These are phyloP conservation scores for Phoma sp. DNA, from an alignment of 2,329 filamentous ascomycete genomes.

Conservation along the genomic window DNA sequence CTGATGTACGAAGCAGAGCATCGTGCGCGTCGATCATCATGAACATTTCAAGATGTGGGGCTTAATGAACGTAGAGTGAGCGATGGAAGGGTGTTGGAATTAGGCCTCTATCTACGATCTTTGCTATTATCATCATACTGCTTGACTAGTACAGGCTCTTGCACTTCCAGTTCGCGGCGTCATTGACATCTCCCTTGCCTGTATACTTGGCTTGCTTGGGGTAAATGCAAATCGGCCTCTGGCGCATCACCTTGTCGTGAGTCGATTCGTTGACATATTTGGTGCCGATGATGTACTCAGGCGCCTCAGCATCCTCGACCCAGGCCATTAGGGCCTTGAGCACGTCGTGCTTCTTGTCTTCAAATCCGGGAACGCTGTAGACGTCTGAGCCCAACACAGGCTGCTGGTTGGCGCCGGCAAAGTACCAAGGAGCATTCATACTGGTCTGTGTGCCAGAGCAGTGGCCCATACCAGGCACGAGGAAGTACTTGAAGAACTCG, in stretches of 20 bases:
- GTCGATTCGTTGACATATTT: constrained; percentile 37
- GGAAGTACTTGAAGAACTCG: constrained; percentile 52
- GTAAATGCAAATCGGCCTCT: constrained; percentile 45
- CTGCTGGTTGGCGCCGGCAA: constrained; percentile 44
- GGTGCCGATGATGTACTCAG: constrained; percentile 45
- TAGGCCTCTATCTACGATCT: no score
- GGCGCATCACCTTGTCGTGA: constrained; percentile 30
- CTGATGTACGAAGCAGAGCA: no score
- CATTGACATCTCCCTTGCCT: constrained; percentile 35
- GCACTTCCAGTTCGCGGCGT: constrained; percentile 38
- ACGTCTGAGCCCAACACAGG: constrained; percentile 15
- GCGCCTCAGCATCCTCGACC: constrained; percentile 50
- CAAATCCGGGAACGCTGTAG: constrained; percentile 36
- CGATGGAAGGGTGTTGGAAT: no score
- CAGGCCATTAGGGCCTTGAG: constrained; percentile 54
- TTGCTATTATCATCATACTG: no score
- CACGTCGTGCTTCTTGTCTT: constrained; percentile 52
- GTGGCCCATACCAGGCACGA: constrained; percentile 54
- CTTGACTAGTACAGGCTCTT: constrained; percentile 20
- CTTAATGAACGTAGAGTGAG: no score
- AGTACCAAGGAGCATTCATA: constrained; percentile 54
- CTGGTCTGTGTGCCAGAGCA: constrained; percentile 45
- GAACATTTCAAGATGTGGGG: neutral
- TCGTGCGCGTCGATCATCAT: no score
- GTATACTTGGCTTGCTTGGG: constrained; percentile 39